A percentile compares a stretch with the other conserved stretches of the same genome.
phyloP scores from a whole-genome alignment of 495 filamentous ascomycete genomes.

The Annulohypoxylon stygium region DNA sequence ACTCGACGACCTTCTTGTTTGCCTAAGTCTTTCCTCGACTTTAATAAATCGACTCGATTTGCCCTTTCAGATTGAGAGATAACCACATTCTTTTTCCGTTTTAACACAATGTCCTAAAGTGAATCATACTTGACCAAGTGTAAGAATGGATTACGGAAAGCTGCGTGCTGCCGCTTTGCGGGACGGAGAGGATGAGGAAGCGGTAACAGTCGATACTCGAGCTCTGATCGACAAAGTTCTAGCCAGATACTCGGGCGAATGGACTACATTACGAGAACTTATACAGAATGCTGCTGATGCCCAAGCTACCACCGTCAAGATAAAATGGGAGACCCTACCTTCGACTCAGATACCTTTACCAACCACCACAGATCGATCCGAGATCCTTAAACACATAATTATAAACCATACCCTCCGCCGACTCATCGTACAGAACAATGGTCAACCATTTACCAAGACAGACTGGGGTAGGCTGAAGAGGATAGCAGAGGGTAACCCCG shows the following conservation, averaged over 20 bases:
- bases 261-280: conserved; percentile 87
- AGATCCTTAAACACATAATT: conserved; percentile 83
- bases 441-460: conserved; percentile 81
- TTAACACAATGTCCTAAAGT: conserved; percentile 31
- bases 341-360: conserved; percentile 82
- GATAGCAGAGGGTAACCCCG: conserved; percentile 98
- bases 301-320: conserved; percentile 85
- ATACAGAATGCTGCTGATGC: conserved; percentile 99
- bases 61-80: background rate
- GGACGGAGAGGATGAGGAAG: conserved; percentile 89
- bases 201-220: conserved; percentile 98
- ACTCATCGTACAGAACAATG: conserved; percentile 90
- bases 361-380: conserved; percentile 71
- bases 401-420: conserved; percentile 85
- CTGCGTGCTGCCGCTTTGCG: conserved; percentile 88
- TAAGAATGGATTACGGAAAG: conserved; percentile 78
- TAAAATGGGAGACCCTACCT: conserved; percentile 90
- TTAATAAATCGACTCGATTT: conserved; percentile 22
- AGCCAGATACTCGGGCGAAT: conserved; percentile 94
- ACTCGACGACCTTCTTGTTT: conserved; percentile 21
- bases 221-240: conserved; percentile 98
- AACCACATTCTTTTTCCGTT: conserved; percentile 10
- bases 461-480: conserved; percentile 96
- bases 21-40: background rate
- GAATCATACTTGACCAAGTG: conserved; percentile 17